Evolutionary conservation across 805 yeast species (phyloP).

Genomic region (Cyberlindnera amylophila): DNA sequence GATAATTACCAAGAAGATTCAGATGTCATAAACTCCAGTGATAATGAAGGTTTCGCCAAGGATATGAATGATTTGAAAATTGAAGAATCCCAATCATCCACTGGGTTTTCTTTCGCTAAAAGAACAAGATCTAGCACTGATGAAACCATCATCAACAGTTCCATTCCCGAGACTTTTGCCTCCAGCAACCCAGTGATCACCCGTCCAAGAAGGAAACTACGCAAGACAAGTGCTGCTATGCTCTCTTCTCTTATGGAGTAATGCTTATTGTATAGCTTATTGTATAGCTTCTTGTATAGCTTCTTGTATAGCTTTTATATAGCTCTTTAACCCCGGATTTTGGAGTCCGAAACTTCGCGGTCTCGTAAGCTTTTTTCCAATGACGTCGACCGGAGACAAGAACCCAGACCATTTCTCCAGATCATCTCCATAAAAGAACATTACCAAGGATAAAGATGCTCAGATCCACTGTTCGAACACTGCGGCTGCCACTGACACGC

Average conservation of each 20-base stretch:
- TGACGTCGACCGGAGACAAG: background rate
- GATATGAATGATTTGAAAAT: background rate
- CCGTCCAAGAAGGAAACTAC: conserved; percentile 12
- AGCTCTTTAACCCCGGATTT: conserved; percentile 1
- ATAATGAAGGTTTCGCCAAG: conserved; percentile 1
- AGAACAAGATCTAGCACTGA: conserved; percentile 5
- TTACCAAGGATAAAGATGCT: background rate
- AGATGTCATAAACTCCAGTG: conserved; percentile 4
- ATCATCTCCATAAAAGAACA: background rate
- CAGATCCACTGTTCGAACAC: background rate
- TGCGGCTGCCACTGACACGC: background rate
- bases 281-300: background rate
- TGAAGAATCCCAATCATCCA: conserved; percentile 6
- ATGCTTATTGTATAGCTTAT: background rate
- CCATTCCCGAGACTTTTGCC: conserved; percentile 3
- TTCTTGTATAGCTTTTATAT: background rate
- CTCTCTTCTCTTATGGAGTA: conserved; percentile 3
- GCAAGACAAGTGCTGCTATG: conserved; percentile 13
- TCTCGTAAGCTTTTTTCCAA: background rate
- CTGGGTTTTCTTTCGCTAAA: conserved; percentile 4
- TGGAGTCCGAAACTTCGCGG: background rate
- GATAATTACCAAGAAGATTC: background rate
- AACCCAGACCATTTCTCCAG: background rate
- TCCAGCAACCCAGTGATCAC: conserved; percentile 18
- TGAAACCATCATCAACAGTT: conserved; percentile 4